Conservation (phyloP, 2,329 filamentous ascomycete species). For the Lecanicillium sp. region DNA sequence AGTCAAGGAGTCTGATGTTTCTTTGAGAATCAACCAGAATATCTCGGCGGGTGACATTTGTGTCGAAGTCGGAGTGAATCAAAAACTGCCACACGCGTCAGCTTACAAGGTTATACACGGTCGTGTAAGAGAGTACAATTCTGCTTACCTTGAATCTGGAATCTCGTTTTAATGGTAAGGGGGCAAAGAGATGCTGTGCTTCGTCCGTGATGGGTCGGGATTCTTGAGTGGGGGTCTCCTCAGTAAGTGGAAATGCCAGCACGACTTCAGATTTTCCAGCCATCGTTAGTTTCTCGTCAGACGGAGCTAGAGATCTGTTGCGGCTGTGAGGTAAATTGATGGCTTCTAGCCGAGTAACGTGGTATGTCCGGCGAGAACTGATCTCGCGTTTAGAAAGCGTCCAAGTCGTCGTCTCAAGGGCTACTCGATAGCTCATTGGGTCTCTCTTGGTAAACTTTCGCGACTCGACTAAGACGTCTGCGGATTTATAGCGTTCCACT, state of each 20-base stretch:
- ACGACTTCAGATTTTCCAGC: slow-evolving; percentile 31
- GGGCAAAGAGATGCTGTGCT: slow-evolving; percentile 38
- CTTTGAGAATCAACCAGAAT: slow-evolving; percentile 31
- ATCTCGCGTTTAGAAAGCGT: not conserved
- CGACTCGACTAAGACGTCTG: not conserved
- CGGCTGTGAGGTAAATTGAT: slow-evolving; percentile 28
- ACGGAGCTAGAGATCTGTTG: slow-evolving; percentile 23
- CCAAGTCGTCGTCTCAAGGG: not conserved
- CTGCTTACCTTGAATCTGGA: slow-evolving; percentile 34
- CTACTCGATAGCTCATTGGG: not conserved
- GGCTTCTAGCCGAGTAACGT: slow-evolving; percentile 25
- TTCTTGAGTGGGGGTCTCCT: slow-evolving; percentile 7
- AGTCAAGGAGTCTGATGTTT: slow-evolving; percentile 31
- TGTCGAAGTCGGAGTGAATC: slow-evolving; percentile 46
- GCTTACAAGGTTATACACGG: not conserved
- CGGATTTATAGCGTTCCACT: not conserved
- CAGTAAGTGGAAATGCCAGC: slow-evolving; percentile 40
- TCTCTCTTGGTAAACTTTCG: not conserved
- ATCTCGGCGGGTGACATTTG: slow-evolving; percentile 37
- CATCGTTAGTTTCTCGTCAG: slow-evolving; percentile 19
- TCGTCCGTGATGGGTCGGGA: slow-evolving; percentile 28
- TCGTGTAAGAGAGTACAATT: not conserved
- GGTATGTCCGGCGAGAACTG: slow-evolving; percentile 15
- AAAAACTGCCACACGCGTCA: slow-evolving; percentile 30
- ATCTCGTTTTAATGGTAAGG: slow-evolving; percentile 36